phyloP scores from a whole-genome alignment of 2,329 filamentous ascomycete species.

The Phyllosticta citrichinensis region DNA sequence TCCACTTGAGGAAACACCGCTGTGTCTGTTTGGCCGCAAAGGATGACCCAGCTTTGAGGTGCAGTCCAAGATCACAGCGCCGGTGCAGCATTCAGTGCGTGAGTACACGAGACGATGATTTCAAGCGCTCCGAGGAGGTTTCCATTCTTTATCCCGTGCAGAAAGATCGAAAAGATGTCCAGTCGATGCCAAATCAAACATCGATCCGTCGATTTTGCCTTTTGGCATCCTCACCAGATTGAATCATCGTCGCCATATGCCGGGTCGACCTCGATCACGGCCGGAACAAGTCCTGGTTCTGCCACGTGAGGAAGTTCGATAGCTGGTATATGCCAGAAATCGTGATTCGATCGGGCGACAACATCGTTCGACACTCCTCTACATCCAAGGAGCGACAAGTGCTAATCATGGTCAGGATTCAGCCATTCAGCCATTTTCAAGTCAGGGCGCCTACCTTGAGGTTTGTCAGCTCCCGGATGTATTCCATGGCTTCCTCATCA shows the following conservation, averaged over 20 bases:
- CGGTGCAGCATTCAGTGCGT: background rate
- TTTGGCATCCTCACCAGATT: background rate
- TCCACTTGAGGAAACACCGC: background rate
- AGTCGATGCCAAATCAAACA: background rate
- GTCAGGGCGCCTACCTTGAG: conserved; percentile 16
- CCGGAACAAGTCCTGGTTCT: conserved; percentile 7
- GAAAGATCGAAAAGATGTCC: background rate
- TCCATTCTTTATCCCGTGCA: background rate
- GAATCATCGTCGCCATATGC: conserved; percentile 15
- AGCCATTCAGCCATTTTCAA: background rate
- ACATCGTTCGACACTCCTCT: conserved; percentile 15
- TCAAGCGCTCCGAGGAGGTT: background rate
- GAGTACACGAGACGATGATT: background rate
- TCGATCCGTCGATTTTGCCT: background rate
- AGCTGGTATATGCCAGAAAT: conserved; percentile 19
- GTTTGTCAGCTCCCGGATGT: conserved; percentile 13
- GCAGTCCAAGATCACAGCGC: background rate
- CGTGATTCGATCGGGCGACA: conserved; percentile 16
- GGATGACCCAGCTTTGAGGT: background rate
- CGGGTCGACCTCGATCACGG: conserved; percentile 25
- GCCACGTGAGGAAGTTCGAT: conserved; percentile 11
- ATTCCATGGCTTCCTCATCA: conserved; percentile 14
- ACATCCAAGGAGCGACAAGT: conserved; percentile 20
- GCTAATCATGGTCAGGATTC: conserved; percentile 14
- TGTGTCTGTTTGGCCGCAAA: background rate